These are phyloP conservation scores for Paratinospora sagittata DNA, from an alignment of 164 flowering plant genomes.

Conservation along the genomic window DNA sequence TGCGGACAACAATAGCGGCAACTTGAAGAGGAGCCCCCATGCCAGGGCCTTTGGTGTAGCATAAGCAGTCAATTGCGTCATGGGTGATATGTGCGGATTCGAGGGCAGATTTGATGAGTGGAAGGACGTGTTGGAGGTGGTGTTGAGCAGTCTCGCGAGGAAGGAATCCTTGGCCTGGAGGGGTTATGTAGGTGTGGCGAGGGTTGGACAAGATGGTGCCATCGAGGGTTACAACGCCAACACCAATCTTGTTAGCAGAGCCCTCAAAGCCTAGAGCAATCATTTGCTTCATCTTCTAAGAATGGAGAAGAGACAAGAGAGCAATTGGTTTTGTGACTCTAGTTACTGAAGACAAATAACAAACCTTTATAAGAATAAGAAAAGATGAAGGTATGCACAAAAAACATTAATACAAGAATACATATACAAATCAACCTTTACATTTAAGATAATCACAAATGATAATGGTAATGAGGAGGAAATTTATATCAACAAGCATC, in stretches of 20 bases:
- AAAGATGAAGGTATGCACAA: background rate
- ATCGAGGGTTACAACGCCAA: constrained; percentile 92
- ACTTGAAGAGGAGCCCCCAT: constrained; percentile 97
- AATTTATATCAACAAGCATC: no score
- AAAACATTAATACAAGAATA: no score
- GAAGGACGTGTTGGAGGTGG: constrained; percentile 81
- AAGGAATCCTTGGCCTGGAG: constrained; percentile 96
- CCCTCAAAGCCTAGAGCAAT: constrained; percentile 89
- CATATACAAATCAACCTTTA: no score
- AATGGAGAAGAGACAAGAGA: no score
- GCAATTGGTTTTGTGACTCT: no score
- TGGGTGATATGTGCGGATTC: constrained; percentile 48
- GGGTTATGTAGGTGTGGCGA: constrained; percentile 91
- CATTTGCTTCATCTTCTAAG: constrained; percentile 37
- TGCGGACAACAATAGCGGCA: constrained; percentile 66
- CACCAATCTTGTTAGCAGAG: constrained; percentile 93
- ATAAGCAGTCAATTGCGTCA: constrained; percentile 76
- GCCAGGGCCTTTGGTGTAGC: constrained; percentile 96
- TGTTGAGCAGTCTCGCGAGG: constrained; percentile 96
- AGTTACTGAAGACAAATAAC: background rate
- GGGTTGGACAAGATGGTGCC: constrained; percentile 88
- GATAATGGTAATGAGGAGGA: no score
- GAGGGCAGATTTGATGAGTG: constrained; percentile 66
- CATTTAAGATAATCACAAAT: no score
- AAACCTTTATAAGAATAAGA: no score